Base-by-base conservation (phyloP, 2,329 filamentous ascomycete genomes). In the Exutisphaerella laricina region DNA sequence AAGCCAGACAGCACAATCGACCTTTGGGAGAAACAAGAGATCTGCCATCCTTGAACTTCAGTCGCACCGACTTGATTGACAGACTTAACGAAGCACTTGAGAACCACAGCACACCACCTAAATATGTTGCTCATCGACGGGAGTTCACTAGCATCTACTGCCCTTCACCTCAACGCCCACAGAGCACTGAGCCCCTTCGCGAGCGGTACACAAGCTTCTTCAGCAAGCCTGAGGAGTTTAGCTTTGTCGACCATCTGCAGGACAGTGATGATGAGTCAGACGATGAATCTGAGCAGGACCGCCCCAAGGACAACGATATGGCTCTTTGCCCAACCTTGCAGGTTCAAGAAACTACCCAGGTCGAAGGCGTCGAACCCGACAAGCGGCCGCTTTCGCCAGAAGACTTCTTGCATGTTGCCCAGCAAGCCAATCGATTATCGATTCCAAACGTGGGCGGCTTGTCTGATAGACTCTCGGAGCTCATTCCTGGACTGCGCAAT, bases 31-130 rank as follows among this genome's bases (percentile, higher is more conserved):
- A 68, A 31, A 61, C 61, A 29, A 61, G 65, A 41, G 62, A 66
- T 10, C 59, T 74, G 21, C 70, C 70, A 10, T 70, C 68, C 5
- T 60, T 74, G 46, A 67, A 71, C 46, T 73, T 73, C 58, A 73
- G 70, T 45, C 62, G 62, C 5, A 66, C 67, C 53, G 64, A 72
- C 49, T 55, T 73, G 33, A 61, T 72, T 39, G 65, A 67, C 29
- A 70, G 66, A 53, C 50, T 73, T 21, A 67, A 69, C 22, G 67
- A 70, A 29, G 69, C 65, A 13, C 52, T 71, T 16, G 68, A 67
- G 10, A 51, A 63, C 17, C 64, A 62, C 6, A 51, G 60, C 5
- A 62, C 62, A 5, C 60, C 63, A 33, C 70, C 68, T 7, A 50
- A 67, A 48, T 68, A 67, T 4, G 36, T 60, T 5, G 50, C 60